Conservation (phyloP, 1,139 yeast genomes). For the Taiozyma sp. region DNA sequence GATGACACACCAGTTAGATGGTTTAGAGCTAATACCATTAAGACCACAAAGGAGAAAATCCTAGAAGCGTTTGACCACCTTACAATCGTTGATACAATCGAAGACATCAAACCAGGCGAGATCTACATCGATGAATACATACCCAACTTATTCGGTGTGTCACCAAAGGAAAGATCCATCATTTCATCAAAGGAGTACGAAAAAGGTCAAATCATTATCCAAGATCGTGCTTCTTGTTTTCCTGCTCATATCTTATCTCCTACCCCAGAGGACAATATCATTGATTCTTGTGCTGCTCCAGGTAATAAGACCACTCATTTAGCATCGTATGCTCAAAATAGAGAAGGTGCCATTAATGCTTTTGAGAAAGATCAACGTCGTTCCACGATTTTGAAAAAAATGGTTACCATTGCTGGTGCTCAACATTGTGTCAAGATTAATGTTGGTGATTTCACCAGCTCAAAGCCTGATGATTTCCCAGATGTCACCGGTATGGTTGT, state of each 20-base stretch:
- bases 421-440: conserved; percentile 56
- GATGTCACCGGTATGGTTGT: conserved; percentile 78
- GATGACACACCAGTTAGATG: conserved; percentile 85
- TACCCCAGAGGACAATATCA: conserved; percentile 46
- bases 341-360: conserved; percentile 48
- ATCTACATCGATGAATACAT: conserved; percentile 69
- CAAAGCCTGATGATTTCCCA: conserved; percentile 53
- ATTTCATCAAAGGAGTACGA: conserved; percentile 63
- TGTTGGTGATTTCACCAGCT: conserved; percentile 76
- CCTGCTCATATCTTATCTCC: conserved; percentile 83
- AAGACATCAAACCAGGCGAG: conserved; percentile 47
- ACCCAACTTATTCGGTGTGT: conserved; percentile 74
- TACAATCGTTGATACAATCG: conserved; percentile 34
- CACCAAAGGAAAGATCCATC: conserved; percentile 57
- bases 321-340: conserved; percentile 49
- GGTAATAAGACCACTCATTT: conserved; percentile 96
- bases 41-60: conserved; percentile 31
- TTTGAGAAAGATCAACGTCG: conserved; percentile 81
- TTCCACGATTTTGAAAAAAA: conserved; percentile 63
- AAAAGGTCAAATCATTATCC: conserved; percentile 78
- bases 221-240: conserved; percentile 94
- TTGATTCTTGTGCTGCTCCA: conserved; percentile 98
- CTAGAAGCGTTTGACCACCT: conserved; percentile 44
- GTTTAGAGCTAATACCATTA: conserved; percentile 72
- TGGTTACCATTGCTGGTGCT: conserved; percentile 80